A percentile compares a stretch with the other conserved stretches of the same genome.
Evolutionary conservation across 805 yeast genomes (phyloP).

Genomic region (Lachancea fermentati): DNA sequence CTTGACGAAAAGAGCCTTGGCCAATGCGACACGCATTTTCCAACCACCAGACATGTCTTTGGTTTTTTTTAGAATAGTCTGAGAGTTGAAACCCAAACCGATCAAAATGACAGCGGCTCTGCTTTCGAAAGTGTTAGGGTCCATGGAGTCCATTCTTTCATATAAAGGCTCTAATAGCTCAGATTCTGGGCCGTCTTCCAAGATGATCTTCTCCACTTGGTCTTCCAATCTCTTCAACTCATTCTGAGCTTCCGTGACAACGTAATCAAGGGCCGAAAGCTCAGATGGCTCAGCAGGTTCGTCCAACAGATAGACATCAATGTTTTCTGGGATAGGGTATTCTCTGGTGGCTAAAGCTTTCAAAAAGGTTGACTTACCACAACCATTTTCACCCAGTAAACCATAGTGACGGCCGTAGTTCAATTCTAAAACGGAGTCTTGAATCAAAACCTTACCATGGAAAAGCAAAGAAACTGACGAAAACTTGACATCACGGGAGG

Average conservation of each 20-base stretch:
- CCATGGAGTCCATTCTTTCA: slow-evolving; percentile 94
- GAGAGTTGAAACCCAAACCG: slow-evolving; percentile 92
- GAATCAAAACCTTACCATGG: slow-evolving; percentile 95
- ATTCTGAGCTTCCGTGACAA: slow-evolving; percentile 91
- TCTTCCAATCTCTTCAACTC: slow-evolving; percentile 90
- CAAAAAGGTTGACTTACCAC: slow-evolving; percentile 95
- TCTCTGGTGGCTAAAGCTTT: slow-evolving; percentile 94
- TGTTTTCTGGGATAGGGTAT: slow-evolving; percentile 86
- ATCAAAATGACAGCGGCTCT: slow-evolving; percentile 93
- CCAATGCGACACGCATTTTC: slow-evolving; percentile 99
- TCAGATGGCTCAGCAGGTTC: slow-evolving; percentile 98
- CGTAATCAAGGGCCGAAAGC: slow-evolving; percentile 89
- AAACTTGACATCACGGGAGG: slow-evolving; percentile 91
- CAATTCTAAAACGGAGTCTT: slow-evolving; percentile 86
- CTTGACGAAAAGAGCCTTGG: slow-evolving; percentile 96
- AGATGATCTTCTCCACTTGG: slow-evolving; percentile 80
- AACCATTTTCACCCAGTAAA: slow-evolving; percentile 95
- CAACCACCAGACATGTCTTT: slow-evolving; percentile 99
- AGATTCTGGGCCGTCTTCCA: slow-evolving; percentile 92
- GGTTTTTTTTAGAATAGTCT: slow-evolving; percentile 86
- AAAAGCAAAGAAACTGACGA: slow-evolving; percentile 86
- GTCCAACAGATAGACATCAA: slow-evolving; percentile 88
- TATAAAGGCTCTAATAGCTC: slow-evolving; percentile 79
- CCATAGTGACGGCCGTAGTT: slow-evolving; percentile 98
- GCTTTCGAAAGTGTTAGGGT: slow-evolving; percentile 91